Base-by-base conservation (phyloP, 192 early-diverging fungal genomes). In the Coemansia sp. region DNA sequence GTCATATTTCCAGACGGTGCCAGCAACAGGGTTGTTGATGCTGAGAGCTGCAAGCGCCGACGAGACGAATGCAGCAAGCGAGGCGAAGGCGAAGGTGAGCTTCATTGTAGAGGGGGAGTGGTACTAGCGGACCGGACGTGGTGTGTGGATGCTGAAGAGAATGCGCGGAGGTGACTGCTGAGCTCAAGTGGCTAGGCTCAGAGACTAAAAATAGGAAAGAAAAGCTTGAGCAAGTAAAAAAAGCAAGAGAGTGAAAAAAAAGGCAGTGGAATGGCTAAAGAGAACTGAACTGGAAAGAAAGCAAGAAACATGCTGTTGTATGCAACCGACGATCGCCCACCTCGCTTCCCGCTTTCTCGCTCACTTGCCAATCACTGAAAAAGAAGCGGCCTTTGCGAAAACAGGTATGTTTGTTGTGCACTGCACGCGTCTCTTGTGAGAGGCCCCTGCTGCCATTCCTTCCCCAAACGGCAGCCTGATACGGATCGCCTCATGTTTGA, bases 1-100 rank as follows among this genome's bases (percentile, higher is more conserved):
- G 41, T 70, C 40, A 21, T 46, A 18, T 5, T 60, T 18, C 76
- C 67, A 70, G 46, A 68, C 65, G 18, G 71, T 70, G 37, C 60
- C 60, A 3, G 56, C 64, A 40, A 74, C 67, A 4, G 76, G 76
- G 71, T 55, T 74, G 71, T 70, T 80, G 60, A 80, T 80, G 60
- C 44, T 62, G 67, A 80, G 59, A 17, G 46, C 53, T 18, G 60
- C 76, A 57, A 74, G 41, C 35, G 44, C 70, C 21, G 60, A 69
- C 35, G 76, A 62, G 32, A 62, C 66, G 42, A 80, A 43, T 27
- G 68, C 67, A 27, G 62, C 33, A 38, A 73, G 32, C 24, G 76
- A 55, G 48, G 67, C 38, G 34, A 73, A 57, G 40, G 43, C 2
- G 26, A 79, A 35, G 40, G 43, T 1, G 26, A 79, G 27, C 67